A percentile compares a stretch with the other conserved stretches of the same genome.
Evolutionary conservation across 2,329 filamentous ascomycete species (phyloP).

Genomic region (Akanthomyces lecanii): DNA sequence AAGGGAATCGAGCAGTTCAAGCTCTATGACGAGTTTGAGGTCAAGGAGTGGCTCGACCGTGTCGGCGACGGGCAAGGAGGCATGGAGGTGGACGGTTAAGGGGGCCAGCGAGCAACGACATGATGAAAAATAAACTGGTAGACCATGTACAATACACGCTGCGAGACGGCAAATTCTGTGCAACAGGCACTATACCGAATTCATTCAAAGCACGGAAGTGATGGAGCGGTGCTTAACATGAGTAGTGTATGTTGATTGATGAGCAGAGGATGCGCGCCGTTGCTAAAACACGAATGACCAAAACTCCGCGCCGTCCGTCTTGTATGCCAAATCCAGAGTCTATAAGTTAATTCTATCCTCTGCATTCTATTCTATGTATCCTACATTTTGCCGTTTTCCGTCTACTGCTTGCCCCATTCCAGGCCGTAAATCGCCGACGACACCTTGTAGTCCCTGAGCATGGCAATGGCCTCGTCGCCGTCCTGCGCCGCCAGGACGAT

Average conservation of each 20-base stretch:
- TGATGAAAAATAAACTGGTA: slow-evolving; percentile 24
- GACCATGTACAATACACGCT: slow-evolving; percentile 35
- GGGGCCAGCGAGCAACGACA: slow-evolving; percentile 17
- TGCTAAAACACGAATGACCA: not conserved
- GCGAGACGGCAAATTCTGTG: slow-evolving; percentile 24
- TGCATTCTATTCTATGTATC: not conserved
- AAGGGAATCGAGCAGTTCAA: slow-evolving; percentile 74
- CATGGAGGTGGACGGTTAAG: slow-evolving; percentile 36
- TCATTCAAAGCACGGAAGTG: not conserved
- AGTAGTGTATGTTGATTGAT: not conserved
- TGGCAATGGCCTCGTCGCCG: slow-evolving; percentile 66
- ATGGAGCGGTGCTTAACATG: not conserved
- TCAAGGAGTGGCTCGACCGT: slow-evolving; percentile 80
- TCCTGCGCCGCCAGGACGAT: slow-evolving; percentile 76
- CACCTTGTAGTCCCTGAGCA: slow-evolving; percentile 69
- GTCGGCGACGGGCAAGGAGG: slow-evolving; percentile 50
- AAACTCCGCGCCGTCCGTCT: too few relatives aligned
- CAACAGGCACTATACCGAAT: slow-evolving; percentile 11
- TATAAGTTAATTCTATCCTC: not conserved
- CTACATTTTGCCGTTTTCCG: not conserved
- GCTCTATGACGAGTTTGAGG: slow-evolving; percentile 83
- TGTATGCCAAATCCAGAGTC: not conserved
- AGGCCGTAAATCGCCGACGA: slow-evolving; percentile 73
- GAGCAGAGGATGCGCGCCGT: not conserved
- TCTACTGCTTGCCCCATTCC: slow-evolving; percentile 69